Evolutionary conservation across 2,329 filamentous ascomycete species (phyloP).

Genomic region (Aspergillus intermedius): DNA sequence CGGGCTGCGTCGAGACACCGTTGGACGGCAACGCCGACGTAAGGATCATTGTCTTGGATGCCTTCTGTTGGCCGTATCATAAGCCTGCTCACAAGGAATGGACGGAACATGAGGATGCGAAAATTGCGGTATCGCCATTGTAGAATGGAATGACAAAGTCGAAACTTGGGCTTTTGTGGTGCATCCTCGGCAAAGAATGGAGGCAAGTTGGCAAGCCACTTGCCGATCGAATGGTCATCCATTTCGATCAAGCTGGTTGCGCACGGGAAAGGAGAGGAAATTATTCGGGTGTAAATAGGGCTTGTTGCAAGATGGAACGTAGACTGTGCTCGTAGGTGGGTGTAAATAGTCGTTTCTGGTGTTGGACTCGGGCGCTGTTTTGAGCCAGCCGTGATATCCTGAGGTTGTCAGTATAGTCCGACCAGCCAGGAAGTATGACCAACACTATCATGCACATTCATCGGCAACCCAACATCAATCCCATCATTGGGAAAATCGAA

Average conservation of each 20-base stretch:
- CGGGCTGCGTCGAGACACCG: slow-evolving; percentile 24
- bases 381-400: slow-evolving; percentile 15
- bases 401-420: no score
- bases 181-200: slow-evolving; percentile 20
- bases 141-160: slow-evolving; percentile 21
- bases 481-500: slow-evolving; percentile 32
- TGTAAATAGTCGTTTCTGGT: slow-evolving; percentile 24
- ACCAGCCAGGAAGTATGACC: no score
- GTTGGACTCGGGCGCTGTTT: slow-evolving; percentile 14
- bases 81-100: slow-evolving; percentile 19
- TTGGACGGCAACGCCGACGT: slow-evolving; percentile 12
- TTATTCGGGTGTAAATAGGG: slow-evolving; percentile 26
- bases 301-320: slow-evolving; percentile 25
- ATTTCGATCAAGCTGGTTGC: slow-evolving; percentile 22
- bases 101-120: slow-evolving; percentile 29
- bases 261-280: slow-evolving; percentile 24
- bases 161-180: slow-evolving; percentile 13
- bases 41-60: slow-evolving; percentile 3
- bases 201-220: slow-evolving; percentile 22
- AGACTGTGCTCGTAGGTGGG: slow-evolving; percentile 23
- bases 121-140: slow-evolving; percentile 28
- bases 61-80: slow-evolving; percentile 6
- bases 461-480: slow-evolving; percentile 29
- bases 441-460: slow-evolving; percentile 27
- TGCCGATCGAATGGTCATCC: slow-evolving; percentile 20